Evolutionary conservation across 352 stramenopile species (phyloP).

Genomic region (Bremia lactucae): DNA sequence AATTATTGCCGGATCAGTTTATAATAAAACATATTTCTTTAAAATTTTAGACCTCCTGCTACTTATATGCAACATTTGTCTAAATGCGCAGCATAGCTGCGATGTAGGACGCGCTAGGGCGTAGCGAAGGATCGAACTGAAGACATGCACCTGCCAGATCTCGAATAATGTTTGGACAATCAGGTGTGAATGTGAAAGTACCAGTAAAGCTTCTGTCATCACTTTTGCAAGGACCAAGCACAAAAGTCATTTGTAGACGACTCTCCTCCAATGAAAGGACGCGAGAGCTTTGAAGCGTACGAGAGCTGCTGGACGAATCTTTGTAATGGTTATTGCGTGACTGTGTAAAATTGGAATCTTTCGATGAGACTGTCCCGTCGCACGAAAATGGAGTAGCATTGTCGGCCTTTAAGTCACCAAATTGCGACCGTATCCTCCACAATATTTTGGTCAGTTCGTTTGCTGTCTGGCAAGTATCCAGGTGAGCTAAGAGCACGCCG

Average conservation of each 20-base stretch:
- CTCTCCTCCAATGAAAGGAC: slow-evolving; percentile 18
- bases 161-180: slow-evolving; percentile 42
- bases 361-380: slow-evolving; percentile 22
- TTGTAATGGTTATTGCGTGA: slow-evolving; percentile 26
- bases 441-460: slow-evolving; percentile 58
- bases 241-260: slow-evolving; percentile 21
- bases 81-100: slow-evolving; percentile 56
- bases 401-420: slow-evolving; percentile 14
- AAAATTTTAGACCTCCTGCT: slow-evolving; percentile 8
- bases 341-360: slow-evolving; percentile 3
- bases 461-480: slow-evolving; percentile 45
- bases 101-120: slow-evolving; percentile 63
- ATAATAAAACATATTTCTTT: not conserved
- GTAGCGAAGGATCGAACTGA: slow-evolving; percentile 56
- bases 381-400: slow-evolving; percentile 25
- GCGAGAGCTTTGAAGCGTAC: slow-evolving; percentile 13
- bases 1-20: slow-evolving; percentile 25
- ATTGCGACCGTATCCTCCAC: slow-evolving; percentile 39
- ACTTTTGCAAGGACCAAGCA: slow-evolving; percentile 14
- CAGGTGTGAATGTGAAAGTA: slow-evolving; percentile 61
- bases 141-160: slow-evolving; percentile 56
- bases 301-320: slow-evolving; percentile 12
- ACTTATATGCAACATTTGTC: slow-evolving; percentile 1
- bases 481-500: slow-evolving; percentile 46
- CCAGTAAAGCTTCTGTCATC: slow-evolving; percentile 33